Evolutionary conservation across 2,329 filamentous ascomycete genomes (phyloP).

Genomic region (Cladosporium sp.): DNA sequence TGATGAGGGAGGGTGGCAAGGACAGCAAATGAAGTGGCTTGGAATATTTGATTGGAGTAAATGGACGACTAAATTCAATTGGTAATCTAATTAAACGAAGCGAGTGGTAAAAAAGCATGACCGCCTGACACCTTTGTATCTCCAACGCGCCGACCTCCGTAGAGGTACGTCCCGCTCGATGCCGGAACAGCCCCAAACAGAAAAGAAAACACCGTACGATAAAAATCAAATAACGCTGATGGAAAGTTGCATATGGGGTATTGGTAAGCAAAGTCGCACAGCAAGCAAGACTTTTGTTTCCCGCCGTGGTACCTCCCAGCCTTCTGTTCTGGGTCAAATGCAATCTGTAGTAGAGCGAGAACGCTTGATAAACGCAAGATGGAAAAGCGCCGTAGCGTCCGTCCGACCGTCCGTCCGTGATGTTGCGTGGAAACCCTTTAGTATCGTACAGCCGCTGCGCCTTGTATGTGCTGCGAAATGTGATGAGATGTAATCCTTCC

Average conservation of each 20-base stretch:
- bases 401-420: not conserved
- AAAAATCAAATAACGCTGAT: not conserved
- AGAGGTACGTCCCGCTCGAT: not conserved
- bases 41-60: slow-evolving; percentile 4
- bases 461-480: slow-evolving; percentile 8
- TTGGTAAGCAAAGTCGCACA: not conserved
- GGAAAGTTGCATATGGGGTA: slow-evolving; percentile 1
- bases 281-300: not conserved
- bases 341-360: slow-evolving; percentile 3
- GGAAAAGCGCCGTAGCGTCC: not conserved
- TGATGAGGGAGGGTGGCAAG: not conserved
- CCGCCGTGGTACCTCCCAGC: not conserved
- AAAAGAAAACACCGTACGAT: not conserved
- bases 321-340: not conserved
- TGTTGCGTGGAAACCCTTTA: not conserved
- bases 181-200: not conserved
- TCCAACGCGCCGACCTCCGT: slow-evolving; percentile 4
- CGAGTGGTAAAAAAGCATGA: not conserved
- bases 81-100: slow-evolving; percentile 8
- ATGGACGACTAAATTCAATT: not conserved
- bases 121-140: slow-evolving; percentile 2
- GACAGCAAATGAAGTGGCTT: not conserved
- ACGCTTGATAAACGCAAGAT: not conserved
- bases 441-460: slow-evolving; percentile 10
- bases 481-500: slow-evolving; percentile 1